Evolutionary conservation across 352 stramenopile genomes (phyloP).

Genomic region (Phytophthora melonis): DNA sequence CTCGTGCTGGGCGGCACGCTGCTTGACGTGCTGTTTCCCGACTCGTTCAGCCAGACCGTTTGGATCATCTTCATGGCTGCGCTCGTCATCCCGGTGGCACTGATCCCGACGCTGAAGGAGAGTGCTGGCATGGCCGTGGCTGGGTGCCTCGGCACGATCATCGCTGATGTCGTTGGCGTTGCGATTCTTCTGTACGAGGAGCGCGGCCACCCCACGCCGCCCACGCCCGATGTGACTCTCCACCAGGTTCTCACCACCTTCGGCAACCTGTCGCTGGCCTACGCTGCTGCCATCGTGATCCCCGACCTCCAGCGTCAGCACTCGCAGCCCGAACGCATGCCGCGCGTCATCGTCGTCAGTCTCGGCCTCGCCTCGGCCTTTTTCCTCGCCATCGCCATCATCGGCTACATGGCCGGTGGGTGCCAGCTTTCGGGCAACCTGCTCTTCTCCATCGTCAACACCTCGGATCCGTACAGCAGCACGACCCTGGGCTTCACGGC

Average conservation of each 20-base stretch:
- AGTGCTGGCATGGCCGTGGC: conserved; percentile 44
- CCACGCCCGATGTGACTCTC: conserved; percentile 47
- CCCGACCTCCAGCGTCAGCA: conserved; percentile 55
- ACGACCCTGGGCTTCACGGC: conserved; percentile 51
- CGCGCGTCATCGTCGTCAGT: conserved; percentile 54
- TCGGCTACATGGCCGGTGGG: conserved; percentile 44
- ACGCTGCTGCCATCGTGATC: conserved; percentile 56
- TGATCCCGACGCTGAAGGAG: conserved; percentile 62
- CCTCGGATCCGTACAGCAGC: conserved; percentile 19
- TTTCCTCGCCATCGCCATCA: conserved; percentile 49
- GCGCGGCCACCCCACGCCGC: conserved; percentile 41
- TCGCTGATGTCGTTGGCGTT: conserved; percentile 52
- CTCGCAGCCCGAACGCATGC: conserved; percentile 55
- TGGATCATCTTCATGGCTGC: conserved; percentile 62
- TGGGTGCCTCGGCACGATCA: conserved; percentile 53
- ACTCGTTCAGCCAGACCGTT: conserved; percentile 43
- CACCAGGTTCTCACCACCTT: conserved; percentile 55
- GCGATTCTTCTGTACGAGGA: conserved; percentile 49
- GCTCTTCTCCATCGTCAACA: conserved; percentile 55
- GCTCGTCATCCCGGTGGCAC: conserved; percentile 39
- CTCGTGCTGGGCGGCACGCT: conserved; percentile 55
- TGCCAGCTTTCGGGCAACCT: conserved; percentile 66
- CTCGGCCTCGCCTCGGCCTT: conserved; percentile 48
- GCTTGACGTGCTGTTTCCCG: conserved; percentile 54
- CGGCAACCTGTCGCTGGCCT: conserved; percentile 60